Conservation (phyloP, 805 yeast species). For the Lachancea sp. region DNA sequence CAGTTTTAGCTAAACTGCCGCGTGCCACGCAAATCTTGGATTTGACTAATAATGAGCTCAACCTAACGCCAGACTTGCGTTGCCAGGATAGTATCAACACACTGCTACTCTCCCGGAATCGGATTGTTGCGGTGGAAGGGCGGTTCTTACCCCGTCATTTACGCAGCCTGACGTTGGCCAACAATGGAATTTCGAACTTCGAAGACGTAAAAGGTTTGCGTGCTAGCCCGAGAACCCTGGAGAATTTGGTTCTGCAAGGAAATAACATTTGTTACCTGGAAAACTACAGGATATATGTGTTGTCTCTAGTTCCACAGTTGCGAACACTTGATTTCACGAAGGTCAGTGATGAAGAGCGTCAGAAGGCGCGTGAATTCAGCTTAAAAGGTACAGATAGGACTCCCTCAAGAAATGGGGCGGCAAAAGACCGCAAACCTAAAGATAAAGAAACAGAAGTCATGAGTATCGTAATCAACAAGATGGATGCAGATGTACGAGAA, state of each 20-base stretch:
- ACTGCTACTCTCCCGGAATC: slow-evolving; percentile 58
- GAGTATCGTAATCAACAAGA: slow-evolving; percentile 36
- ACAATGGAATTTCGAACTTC: slow-evolving; percentile 48
- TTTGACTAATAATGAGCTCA: slow-evolving; percentile 67
- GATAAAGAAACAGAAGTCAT: slow-evolving; percentile 34
- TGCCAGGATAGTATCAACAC: slow-evolving; percentile 38
- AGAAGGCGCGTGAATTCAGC: slow-evolving; percentile 39
- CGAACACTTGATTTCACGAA: slow-evolving; percentile 61
- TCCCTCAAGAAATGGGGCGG: background rate
- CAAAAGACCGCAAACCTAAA: slow-evolving; percentile 6
- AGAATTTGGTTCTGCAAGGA: slow-evolving; percentile 46
- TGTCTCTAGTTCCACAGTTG: slow-evolving; percentile 59
- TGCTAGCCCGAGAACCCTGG: slow-evolving; percentile 37
- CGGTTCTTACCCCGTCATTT: slow-evolving; percentile 29
- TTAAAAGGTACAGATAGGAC: background rate
- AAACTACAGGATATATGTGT: slow-evolving; percentile 52
- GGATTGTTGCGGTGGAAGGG: slow-evolving; percentile 40
- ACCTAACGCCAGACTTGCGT: slow-evolving; percentile 45
- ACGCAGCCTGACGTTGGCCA: slow-evolving; percentile 46
- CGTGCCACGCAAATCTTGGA: slow-evolving; percentile 56
- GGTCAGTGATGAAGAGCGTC: slow-evolving; percentile 51
- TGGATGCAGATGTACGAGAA: slow-evolving; percentile 49
- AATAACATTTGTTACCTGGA: slow-evolving; percentile 48
- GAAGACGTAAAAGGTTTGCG: slow-evolving; percentile 39
- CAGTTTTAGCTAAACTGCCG: slow-evolving; percentile 37